Evolutionary conservation across 805 yeast genomes (phyloP), one percentile per base, ranked within the genome.

Genomic region (Diddensiella transvaalensis): DNA sequence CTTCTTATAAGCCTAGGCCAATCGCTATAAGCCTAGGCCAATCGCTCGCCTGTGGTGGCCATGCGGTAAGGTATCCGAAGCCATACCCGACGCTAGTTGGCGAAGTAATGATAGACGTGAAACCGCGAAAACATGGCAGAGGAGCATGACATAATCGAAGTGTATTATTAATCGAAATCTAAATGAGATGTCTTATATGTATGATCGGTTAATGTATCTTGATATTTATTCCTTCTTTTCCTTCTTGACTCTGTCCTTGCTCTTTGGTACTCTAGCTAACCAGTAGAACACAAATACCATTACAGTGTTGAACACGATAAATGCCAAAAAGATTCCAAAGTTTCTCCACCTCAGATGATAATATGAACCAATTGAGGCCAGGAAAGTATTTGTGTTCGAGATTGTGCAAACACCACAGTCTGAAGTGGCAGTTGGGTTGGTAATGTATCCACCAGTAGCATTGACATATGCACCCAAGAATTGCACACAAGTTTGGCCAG

Each of bases 211-310:
- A n/a, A 13, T n/a, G 15, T 35, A 18, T 6, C 8, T 13, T 6
- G 8, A 35, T 10, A 13, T 35, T 18, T 13, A n/a, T 35, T 35
- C 15, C 15, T 35, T 35, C 38, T 35, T 35, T 35, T 35, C 38
- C 22, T 44, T 47, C 52, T 55, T 54, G 22, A 51, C 55, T 41
- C 56, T 41, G 37, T 40, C 51, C 46, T 40, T 54, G 48, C 48
- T 52, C 75, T 83, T 83, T 47, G 93, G 93, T 52, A 85, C 91
- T 74, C 93, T 78, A 10, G 81, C 78, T 22, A 79, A 61, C 83
- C 85, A 81, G 73, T 83, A 75, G 53, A 73, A 58, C 59, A 71
- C 75, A 1, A 66, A 46, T 11, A 84, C 71, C 48, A 70, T 65
- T 46, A 76, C 63, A 29, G 67, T 44, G 55, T 79, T 75, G 57